Conservation (phyloP, 2,329 filamentous ascomycete species). For the Calonectria montana region DNA sequence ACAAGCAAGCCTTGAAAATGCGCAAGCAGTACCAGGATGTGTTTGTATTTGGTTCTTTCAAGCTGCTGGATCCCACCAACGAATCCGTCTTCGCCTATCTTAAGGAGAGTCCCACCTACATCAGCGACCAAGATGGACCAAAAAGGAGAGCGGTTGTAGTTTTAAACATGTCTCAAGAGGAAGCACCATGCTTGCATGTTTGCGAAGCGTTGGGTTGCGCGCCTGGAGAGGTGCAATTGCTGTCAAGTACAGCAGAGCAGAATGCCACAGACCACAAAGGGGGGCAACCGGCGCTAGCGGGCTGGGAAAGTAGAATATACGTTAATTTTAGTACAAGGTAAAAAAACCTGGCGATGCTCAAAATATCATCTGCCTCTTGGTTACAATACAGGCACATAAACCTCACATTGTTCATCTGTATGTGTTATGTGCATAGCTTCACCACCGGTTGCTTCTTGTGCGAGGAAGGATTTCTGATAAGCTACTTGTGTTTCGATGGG, state of each 20-base stretch:
- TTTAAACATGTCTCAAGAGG: conserved; percentile 58
- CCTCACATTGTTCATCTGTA: too few species aligned
- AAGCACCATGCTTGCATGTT: conserved; percentile 43
- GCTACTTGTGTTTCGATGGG: too few species aligned
- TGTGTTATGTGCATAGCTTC: too few species aligned
- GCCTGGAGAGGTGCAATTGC: conserved; percentile 28
- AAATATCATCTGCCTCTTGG: too few species aligned
- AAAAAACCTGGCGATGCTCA: too few species aligned
- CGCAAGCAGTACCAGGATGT: conserved; percentile 67
- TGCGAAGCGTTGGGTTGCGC: conserved; percentile 33
- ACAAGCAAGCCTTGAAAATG: conserved; percentile 62
- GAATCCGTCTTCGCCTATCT: conserved; percentile 69
- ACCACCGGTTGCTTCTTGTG: too few species aligned
- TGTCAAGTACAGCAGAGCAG: conserved; percentile 39
- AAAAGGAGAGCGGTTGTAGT: conserved; percentile 52
- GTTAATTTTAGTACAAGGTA: conserved; percentile 6
- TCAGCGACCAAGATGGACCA: conserved; percentile 28
- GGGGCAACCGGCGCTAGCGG: neutral
- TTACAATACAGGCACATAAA: too few species aligned
- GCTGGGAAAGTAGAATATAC: conserved; percentile 38
- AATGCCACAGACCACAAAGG: neutral
- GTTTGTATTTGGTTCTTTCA: conserved; percentile 72
- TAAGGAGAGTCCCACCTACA: conserved; percentile 46
- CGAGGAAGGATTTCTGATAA: too few species aligned
- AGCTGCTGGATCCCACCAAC: conserved; percentile 60